These are phyloP conservation scores for Fragosphaeria purpurea DNA, from an alignment of 2,329 filamentous ascomycete species.

Conservation along the genomic window DNA sequence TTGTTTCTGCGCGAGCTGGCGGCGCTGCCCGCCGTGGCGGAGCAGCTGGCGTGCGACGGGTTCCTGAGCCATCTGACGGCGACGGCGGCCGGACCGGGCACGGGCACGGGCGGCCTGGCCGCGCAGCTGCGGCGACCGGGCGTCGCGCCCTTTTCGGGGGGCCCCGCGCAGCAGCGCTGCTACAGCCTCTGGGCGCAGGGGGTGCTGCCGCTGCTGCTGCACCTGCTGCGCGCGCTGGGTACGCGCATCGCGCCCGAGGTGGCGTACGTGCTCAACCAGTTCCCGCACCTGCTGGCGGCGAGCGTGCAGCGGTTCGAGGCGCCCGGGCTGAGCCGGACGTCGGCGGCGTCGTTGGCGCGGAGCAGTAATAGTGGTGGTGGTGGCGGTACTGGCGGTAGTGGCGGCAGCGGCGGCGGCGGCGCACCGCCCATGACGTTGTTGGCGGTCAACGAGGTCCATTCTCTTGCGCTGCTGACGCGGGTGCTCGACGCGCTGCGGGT, in stretches of 20 bases:
- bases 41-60: conserved; percentile 81
- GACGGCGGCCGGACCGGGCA: conserved; percentile 28
- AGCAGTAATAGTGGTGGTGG: not conserved
- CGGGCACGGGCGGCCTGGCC: conserved; percentile 46
- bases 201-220: conserved; percentile 78
- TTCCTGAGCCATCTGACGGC: conserved; percentile 70
- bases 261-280: conserved; percentile 79
- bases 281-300: conserved; percentile 64
- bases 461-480: conserved; percentile 62
- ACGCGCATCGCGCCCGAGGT: conserved; percentile 76
- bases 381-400: conserved; percentile 12
- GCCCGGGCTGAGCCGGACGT: conserved; percentile 40
- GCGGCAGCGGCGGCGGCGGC: conserved; percentile 19
- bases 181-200: conserved; percentile 87
- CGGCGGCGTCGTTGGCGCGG: not conserved
- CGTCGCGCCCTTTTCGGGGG: conserved; percentile 66
- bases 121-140: conserved; percentile 61
- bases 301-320: conserved; percentile 64
- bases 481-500: conserved; percentile 59
- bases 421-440: conserved; percentile 59
- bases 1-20: conserved; percentile 84
- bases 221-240: conserved; percentile 74
- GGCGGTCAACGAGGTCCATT: conserved; percentile 68
- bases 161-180: conserved; percentile 57
- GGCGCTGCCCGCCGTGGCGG: conserved; percentile 67